Evolutionary conservation across 1,139 yeast species (phyloP).

Genomic region (Ashbya aceris): DNA sequence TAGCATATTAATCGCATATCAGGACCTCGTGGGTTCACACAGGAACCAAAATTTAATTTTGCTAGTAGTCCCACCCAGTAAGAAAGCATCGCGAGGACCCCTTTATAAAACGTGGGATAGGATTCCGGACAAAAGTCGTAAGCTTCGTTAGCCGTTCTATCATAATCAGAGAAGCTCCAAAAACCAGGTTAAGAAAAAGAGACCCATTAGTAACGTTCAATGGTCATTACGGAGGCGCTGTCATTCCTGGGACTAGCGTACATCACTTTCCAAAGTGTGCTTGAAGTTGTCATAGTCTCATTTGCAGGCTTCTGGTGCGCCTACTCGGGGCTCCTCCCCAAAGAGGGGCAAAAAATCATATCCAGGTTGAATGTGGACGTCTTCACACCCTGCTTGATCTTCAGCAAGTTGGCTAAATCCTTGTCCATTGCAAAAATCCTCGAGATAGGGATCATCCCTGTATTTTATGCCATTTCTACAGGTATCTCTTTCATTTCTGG

Average conservation of each 20-base stretch:
- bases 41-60: too few species aligned
- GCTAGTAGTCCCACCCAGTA: too few species aligned
- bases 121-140: too few species aligned
- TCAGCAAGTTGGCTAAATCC: constrained; percentile 62
- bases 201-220: background rate
- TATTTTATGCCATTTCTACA: constrained; percentile 54
- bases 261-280: constrained; percentile 63
- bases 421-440: constrained; percentile 52
- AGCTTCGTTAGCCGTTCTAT: too few species aligned
- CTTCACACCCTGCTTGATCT: constrained; percentile 71
- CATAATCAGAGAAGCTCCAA: too few species aligned
- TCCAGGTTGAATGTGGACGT: constrained; percentile 59
- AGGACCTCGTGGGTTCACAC: too few species aligned
- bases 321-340: constrained; percentile 46
- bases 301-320: constrained; percentile 65
- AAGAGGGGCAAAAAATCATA: constrained; percentile 52
- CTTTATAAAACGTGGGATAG: too few species aligned
- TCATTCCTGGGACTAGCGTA: constrained; percentile 33
- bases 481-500: constrained; percentile 50
- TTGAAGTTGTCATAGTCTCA: constrained; percentile 62
- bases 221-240: constrained; percentile 3
- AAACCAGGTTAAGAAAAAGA: too few species aligned
- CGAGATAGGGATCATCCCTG: constrained; percentile 58
- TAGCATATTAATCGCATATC: too few species aligned
- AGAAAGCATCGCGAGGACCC: too few species aligned